Evolutionary conservation across 345 rosid species (phyloP).

Genomic region (Eucalyptus regnans): DNA sequence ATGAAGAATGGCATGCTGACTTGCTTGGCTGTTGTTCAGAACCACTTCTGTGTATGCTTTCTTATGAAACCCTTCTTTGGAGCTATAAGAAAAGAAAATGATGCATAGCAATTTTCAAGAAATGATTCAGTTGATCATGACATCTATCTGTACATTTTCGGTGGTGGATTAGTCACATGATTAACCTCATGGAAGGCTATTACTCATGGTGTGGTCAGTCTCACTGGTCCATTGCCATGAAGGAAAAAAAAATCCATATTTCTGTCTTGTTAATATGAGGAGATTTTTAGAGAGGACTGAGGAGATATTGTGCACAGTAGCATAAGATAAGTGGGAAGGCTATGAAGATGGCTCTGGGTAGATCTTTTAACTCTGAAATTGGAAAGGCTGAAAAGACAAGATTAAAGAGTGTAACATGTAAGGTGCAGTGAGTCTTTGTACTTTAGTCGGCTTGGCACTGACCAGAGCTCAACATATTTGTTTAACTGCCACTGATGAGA

Average conservation of each 20-base stretch:
- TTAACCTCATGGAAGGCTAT: not conserved
- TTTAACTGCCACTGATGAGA: not conserved
- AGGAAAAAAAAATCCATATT: not conserved
- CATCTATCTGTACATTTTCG: not conserved
- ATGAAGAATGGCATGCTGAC: slow-evolving; percentile 81
- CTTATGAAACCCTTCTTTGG: not conserved
- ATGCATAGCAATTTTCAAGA: not conserved
- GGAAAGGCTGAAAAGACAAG: not conserved
- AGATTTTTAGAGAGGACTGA: not conserved
- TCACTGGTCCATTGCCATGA: not conserved
- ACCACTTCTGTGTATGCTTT: slow-evolving; percentile 68
- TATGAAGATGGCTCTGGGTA: not conserved
- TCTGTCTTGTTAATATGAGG: not conserved
- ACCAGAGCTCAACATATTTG: not conserved
- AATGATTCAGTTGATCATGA: not conserved
- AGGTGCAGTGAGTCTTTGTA: not conserved
- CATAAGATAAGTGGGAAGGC: not conserved
- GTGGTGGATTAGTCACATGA: not conserved
- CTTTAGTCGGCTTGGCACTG: not conserved
- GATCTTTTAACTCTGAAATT: not conserved
- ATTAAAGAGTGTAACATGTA: not conserved
- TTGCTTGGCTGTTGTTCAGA: slow-evolving; percentile 87
- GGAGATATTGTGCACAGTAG: not conserved
- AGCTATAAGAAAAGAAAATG: not conserved
- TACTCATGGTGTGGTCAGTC: not conserved